phyloP scores from a whole-genome alignment of 2,329 filamentous ascomycete genomes.

The Cordyceps cicadae region DNA sequence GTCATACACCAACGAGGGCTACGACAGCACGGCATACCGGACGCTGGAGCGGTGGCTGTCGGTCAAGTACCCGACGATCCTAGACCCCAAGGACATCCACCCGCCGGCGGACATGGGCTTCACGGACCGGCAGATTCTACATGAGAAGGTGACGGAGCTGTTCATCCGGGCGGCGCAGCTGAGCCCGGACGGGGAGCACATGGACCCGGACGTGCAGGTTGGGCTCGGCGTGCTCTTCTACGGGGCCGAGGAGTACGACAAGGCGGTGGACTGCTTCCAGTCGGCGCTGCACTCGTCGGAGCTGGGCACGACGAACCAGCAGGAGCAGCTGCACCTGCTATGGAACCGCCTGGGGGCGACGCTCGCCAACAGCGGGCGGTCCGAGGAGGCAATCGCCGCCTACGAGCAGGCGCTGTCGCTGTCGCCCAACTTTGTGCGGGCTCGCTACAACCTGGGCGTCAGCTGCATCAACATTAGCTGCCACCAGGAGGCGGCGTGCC shows the following conservation, averaged over 20 bases:
- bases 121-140: constrained; percentile 81
- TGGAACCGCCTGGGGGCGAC: constrained; percentile 98
- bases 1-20: constrained; percentile 97
- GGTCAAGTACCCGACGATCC: constrained; percentile 83
- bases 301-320: constrained; percentile 72
- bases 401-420: constrained; percentile 88
- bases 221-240: constrained; percentile 96
- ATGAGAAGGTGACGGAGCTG: constrained; percentile 80
- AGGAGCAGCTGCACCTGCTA: constrained; percentile 80
- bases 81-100: constrained; percentile 63
- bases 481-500: constrained; percentile 84
- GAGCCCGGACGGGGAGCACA: constrained; percentile 83
- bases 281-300: constrained; percentile 82
- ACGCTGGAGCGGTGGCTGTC: constrained; percentile 95
- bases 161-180: constrained; percentile 92
- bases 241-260: constrained; percentile 94
- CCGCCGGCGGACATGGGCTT: constrained; percentile 81
- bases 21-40: constrained; percentile 92
- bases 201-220: constrained; percentile 98
- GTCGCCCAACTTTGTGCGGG: constrained; percentile 92
- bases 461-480: constrained; percentile 97
- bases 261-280: constrained; percentile 97
- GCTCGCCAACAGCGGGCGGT: constrained; percentile 85
- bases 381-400: constrained; percentile 91
- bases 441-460: constrained; percentile 92